phyloP scores from a whole-genome alignment of 2,329 filamentous ascomycete genomes.

The Cercospora sp. region DNA sequence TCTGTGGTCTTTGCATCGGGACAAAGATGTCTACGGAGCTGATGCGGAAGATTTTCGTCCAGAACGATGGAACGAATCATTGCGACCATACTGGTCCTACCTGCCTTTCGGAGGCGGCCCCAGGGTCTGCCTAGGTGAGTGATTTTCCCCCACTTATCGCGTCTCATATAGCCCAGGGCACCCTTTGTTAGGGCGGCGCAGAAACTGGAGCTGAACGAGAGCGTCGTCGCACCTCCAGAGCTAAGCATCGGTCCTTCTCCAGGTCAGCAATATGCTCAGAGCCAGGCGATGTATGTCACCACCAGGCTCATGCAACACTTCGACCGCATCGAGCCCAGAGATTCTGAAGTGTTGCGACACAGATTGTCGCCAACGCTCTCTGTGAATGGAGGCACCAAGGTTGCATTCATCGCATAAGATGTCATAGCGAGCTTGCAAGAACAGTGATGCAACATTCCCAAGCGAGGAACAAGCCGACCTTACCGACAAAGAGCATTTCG shows the following conservation, averaged over 20 bases:
- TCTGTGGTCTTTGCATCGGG: constrained; percentile 31
- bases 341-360: constrained; percentile 1
- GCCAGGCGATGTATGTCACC: constrained; percentile 49
- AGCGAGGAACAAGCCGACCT: neutral
- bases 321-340: constrained; percentile 9
- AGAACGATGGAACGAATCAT: constrained; percentile 17
- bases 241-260: neutral
- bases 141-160: constrained; percentile 4
- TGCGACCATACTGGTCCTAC: constrained; percentile 28
- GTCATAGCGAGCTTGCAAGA: neutral
- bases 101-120: constrained; percentile 42
- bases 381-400: neutral
- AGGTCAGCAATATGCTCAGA: constrained; percentile 49
- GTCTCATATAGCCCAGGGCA: constrained; percentile 11
- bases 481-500: neutral
- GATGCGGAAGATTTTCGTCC: constrained; percentile 19
- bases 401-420: neutral
- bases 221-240: neutral
- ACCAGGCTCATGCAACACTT: constrained; percentile 48
- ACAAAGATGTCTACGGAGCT: constrained; percentile 12
- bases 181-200: neutral
- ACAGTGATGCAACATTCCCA: neutral
- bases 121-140: constrained; percentile 44
- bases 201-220: neutral
- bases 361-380: constrained; percentile 7